These are phyloP conservation scores for Cyclotella baltica DNA, from an alignment of 108 stramenopile genomes.

Conservation along the genomic window DNA sequence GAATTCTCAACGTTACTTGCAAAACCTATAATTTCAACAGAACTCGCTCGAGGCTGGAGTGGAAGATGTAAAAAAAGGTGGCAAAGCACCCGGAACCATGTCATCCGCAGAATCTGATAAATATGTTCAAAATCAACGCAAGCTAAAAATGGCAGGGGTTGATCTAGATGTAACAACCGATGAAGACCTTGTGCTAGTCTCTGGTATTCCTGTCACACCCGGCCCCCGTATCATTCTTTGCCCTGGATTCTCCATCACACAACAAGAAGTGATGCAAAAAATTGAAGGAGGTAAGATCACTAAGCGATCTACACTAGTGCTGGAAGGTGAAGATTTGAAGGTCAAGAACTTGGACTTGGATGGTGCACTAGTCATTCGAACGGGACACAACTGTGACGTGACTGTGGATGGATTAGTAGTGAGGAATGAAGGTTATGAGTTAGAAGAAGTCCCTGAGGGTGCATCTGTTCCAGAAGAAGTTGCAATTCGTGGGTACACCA, in stretches of 20 bases:
- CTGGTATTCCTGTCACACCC: conserved; percentile 83
- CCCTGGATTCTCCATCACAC: conserved; percentile 83
- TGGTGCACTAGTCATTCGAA: conserved; percentile 83
- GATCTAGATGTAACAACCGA: conserved; percentile 70
- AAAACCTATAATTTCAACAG: conserved; percentile 36
- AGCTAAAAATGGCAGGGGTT: conserved; percentile 79
- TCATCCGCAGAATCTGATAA: conserved; percentile 88
- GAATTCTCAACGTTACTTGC: background rate
- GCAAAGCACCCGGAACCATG: conserved; percentile 86
- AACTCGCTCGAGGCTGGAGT: conserved; percentile 92
- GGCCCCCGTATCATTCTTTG: conserved; percentile 85
- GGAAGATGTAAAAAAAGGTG: conserved; percentile 79
- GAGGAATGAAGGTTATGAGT: conserved; percentile 81
- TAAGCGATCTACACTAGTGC: conserved; percentile 73
- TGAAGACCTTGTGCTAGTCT: conserved; percentile 71
- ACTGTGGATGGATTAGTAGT: conserved; percentile 81
- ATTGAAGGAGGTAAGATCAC: conserved; percentile 76
- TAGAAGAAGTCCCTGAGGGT: conserved; percentile 66
- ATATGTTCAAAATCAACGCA: conserved; percentile 89
- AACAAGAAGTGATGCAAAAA: conserved; percentile 77
- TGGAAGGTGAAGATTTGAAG: conserved; percentile 79
- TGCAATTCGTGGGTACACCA: conserved; percentile 87
- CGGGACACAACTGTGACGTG: conserved; percentile 71
- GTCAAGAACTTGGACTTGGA: conserved; percentile 84
- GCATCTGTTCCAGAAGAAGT: conserved; percentile 78